Conservation (phyloP, 306 rosid genomes). For the Benincasa hispida region DNA sequence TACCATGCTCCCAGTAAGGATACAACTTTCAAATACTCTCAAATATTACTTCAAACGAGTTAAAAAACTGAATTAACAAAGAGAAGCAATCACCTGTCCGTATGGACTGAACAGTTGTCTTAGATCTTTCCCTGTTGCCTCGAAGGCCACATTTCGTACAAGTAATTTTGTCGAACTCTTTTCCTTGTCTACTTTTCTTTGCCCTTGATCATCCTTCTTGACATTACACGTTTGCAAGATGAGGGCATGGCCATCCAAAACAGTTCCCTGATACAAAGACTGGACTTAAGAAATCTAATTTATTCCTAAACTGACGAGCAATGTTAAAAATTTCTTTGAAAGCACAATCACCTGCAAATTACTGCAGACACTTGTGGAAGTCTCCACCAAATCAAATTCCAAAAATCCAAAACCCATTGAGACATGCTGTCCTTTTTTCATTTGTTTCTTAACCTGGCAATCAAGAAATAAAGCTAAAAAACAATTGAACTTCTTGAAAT, state of each 20-base stretch:
- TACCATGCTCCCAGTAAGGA: background rate
- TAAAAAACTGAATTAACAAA: background rate
- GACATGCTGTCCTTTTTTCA: conserved; percentile 70
- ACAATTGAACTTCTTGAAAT: background rate
- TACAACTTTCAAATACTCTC: background rate
- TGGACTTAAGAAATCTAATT: conserved; percentile 11
- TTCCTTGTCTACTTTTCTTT: conserved; percentile 40
- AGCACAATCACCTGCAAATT: conserved; percentile 55
- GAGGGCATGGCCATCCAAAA: conserved; percentile 80
- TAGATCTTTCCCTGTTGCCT: conserved; percentile 79
- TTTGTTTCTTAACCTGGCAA: conserved; percentile 67
- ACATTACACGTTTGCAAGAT: conserved; percentile 65
- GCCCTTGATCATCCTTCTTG: conserved; percentile 44
- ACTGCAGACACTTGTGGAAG: conserved; percentile 46
- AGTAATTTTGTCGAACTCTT: conserved; percentile 78
- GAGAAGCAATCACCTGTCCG: conserved; percentile 67
- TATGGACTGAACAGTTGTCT: conserved; percentile 78
- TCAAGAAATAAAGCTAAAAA: conserved; percentile 6
- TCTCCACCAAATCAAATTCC: conserved; percentile 71
- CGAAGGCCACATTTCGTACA: conserved; percentile 80
- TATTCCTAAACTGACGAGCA: conserved; percentile 4
- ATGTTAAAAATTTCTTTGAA: background rate
- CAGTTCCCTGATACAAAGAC: conserved; percentile 44
- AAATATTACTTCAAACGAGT: background rate
- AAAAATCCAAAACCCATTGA: conserved; percentile 91